Percentiles rank a stretch among this genome's conserved stretches.
Conservation (phyloP, 352 stramenopile species). For the Phytophthora citricola region DNA sequence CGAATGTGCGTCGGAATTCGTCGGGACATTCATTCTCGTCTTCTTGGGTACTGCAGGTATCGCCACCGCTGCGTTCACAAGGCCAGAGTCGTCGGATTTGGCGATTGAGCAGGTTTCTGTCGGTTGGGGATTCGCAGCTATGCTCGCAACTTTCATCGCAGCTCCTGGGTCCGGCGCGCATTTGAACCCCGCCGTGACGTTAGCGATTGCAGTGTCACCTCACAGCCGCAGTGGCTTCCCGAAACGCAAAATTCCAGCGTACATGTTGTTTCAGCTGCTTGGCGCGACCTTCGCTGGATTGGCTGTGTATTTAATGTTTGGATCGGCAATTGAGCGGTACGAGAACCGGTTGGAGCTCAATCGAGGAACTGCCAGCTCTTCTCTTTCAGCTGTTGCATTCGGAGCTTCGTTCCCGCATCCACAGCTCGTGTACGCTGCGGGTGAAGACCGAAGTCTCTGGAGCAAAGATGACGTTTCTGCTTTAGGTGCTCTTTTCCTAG, state of each 20-base stretch:
- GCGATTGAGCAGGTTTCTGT: constrained; percentile 27
- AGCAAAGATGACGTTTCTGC: constrained; percentile 41
- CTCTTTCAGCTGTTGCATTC: constrained; percentile 73
- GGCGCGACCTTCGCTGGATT: constrained; percentile 54
- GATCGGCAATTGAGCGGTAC: constrained; percentile 53
- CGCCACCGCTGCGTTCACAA: constrained; percentile 24
- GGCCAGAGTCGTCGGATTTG: constrained; percentile 10
- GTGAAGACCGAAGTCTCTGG: constrained; percentile 14
- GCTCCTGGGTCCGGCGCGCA: constrained; percentile 64
- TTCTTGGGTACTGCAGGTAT: constrained; percentile 46
- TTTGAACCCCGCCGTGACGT: constrained; percentile 72
- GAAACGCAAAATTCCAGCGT: constrained; percentile 58
- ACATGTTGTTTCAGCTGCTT: constrained; percentile 62
- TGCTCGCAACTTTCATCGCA: constrained; percentile 58
- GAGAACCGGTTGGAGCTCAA: constrained; percentile 49
- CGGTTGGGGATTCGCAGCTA: constrained; percentile 51
- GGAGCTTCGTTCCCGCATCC: constrained; percentile 75
- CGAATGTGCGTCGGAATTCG: constrained; percentile 48
- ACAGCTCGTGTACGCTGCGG: constrained; percentile 32
- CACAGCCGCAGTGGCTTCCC: constrained; percentile 35
- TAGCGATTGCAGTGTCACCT: constrained; percentile 54
- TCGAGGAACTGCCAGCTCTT: constrained; percentile 41
- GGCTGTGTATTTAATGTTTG: constrained; percentile 58
- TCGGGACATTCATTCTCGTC: constrained; percentile 49
- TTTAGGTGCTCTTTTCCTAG: constrained; percentile 51